Evolutionary conservation across 176 grass and related monocot genomes (phyloP), one percentile per base, ranked within the genome.

Genomic region (Alloteropsis semialata): DNA sequence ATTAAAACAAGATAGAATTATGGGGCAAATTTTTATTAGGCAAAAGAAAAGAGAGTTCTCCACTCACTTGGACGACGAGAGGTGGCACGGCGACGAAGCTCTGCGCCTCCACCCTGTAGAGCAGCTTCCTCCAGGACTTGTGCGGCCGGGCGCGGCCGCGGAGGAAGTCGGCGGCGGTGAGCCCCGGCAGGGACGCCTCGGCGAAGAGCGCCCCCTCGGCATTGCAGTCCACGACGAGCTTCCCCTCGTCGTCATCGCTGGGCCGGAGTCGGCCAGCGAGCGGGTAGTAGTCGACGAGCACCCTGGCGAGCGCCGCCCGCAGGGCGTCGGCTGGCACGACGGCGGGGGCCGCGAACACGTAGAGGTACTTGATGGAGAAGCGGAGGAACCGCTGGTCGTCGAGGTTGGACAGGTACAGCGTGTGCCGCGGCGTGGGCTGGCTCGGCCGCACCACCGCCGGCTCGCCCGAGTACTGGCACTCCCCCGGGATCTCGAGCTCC

Each of bases 321-420:
- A 98, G 87, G 13, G 34, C 56, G 32, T 59, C 91, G 28, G 87
- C 29, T 14, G 90, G 3, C n/a, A 88, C 79, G 14, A 88, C 69
- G 36, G 89, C 27, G 38, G 9, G 2, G 13, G 78, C 37, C 5
- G 55, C 16, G 77, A 86, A 98, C 21, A 93, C 79, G 65, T 98
- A 98, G 12, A 98, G 76, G 85, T 98, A 98, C 84, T 95, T 98
- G 89, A 98, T 98, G 75, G 93, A 95, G 93, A 98, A 98, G 2
- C 96, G 87, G 65, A 98, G 71, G 93, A 98, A 98, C 13, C 79
- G 84, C 80, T 98, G 96, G 84, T 98, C 93, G 77, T 98, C 96
- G 28, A 98, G 91, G 89, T 95, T 98, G 64, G 96, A 98, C 46
- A 98, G 87, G 85, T 93, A 87, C 18, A 98, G 82, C 28, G 45